A percentile compares a stretch with the other conserved stretches of the same genome.
These are phyloP conservation scores for Pythium rishiriense DNA, from an alignment of 352 stramenopile genomes.

Conservation along the genomic window DNA sequence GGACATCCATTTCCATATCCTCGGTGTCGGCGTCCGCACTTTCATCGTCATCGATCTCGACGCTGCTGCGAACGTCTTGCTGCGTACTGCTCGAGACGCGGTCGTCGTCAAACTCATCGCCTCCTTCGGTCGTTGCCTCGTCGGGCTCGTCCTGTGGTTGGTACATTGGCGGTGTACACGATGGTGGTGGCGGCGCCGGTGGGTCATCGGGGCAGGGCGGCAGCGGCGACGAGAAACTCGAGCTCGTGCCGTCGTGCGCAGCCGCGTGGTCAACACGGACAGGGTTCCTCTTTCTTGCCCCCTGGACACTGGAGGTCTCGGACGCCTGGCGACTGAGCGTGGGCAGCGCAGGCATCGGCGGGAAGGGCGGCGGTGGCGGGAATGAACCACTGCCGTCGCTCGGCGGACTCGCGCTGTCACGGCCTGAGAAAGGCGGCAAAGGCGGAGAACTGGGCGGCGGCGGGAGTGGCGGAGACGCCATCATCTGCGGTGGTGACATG, in stretches of 20 bases:
- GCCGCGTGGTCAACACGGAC: neutral
- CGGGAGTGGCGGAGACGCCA: slow-evolving; percentile 22
- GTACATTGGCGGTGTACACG: slow-evolving; percentile 70
- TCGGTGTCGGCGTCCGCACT: slow-evolving; percentile 27
- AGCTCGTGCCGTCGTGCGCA: slow-evolving; percentile 33
- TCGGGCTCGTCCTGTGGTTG: slow-evolving; percentile 62
- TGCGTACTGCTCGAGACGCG: slow-evolving; percentile 23
- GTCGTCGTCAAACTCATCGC: slow-evolving; percentile 51
- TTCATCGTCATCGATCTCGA: slow-evolving; percentile 21
- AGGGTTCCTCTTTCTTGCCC: neutral
- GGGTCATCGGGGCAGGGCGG: slow-evolving; percentile 73
- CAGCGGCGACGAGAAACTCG: slow-evolving; percentile 73
- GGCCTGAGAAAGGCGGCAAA: slow-evolving; percentile 12
- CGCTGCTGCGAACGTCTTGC: slow-evolving; percentile 14
- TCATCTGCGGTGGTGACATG: slow-evolving; percentile 20
- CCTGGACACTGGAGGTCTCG: slow-evolving; percentile 2
- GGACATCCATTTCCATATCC: slow-evolving; percentile 18
- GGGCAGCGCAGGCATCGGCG: slow-evolving; percentile 25
- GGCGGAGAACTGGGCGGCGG: slow-evolving; percentile 25
- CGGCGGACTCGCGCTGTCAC: slow-evolving; percentile 16
- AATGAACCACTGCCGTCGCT: slow-evolving; percentile 18
- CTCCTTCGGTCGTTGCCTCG: slow-evolving; percentile 40
- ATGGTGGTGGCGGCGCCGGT: slow-evolving; percentile 54
- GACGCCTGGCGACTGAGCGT: slow-evolving; percentile 13
- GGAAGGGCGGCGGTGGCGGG: slow-evolving; percentile 27